Percentiles rank a stretch among this genome's conserved stretches.
Evolutionary conservation across 768 basidiomycete genomes (phyloP).

Genomic region (Macrolepiota dolichaula): DNA sequence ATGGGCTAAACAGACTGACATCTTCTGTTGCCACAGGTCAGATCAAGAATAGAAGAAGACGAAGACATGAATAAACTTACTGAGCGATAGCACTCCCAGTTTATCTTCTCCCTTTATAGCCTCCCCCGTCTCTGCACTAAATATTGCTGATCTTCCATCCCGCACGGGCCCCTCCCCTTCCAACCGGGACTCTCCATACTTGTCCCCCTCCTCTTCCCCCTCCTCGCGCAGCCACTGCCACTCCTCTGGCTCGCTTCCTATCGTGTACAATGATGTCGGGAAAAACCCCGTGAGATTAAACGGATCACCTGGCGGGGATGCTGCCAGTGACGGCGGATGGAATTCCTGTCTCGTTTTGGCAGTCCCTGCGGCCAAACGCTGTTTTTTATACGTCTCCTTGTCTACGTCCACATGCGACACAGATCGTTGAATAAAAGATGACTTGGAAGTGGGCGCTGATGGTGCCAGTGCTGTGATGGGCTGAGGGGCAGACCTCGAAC

Average conservation of each 20-base stretch:
- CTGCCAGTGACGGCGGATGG: slow-evolving; percentile 18
- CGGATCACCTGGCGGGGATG: slow-evolving; percentile 20
- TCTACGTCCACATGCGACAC: slow-evolving; percentile 20
- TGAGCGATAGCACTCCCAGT: slow-evolving; percentile 42
- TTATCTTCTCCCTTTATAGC: slow-evolving; percentile 44
- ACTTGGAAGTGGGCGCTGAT: background rate
- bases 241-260: slow-evolving; percentile 22
- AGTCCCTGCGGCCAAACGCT: background rate
- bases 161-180: slow-evolving; percentile 13
- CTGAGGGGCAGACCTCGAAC: slow-evolving; percentile 29
- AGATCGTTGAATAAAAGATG: slow-evolving; percentile 15
- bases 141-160: slow-evolving; percentile 14
- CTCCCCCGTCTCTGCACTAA: slow-evolving; percentile 27
- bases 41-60: slow-evolving; percentile 11
- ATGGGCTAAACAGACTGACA: slow-evolving; percentile 10
- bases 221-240: slow-evolving; percentile 41
- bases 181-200: slow-evolving; percentile 13
- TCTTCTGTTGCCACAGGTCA: slow-evolving; percentile 12
- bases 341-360: background rate
- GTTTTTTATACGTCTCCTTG: slow-evolving; percentile 13
- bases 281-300: slow-evolving; percentile 50
- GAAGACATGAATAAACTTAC: slow-evolving; percentile 26
- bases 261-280: slow-evolving; percentile 26
- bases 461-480: slow-evolving; percentile 17
- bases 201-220: slow-evolving; percentile 15